A percentile compares a stretch with the other conserved stretches of the same genome.
These are phyloP conservation scores for Colletotrichum eleusines DNA, from an alignment of 2,329 filamentous ascomycete genomes.

Conservation along the genomic window DNA sequence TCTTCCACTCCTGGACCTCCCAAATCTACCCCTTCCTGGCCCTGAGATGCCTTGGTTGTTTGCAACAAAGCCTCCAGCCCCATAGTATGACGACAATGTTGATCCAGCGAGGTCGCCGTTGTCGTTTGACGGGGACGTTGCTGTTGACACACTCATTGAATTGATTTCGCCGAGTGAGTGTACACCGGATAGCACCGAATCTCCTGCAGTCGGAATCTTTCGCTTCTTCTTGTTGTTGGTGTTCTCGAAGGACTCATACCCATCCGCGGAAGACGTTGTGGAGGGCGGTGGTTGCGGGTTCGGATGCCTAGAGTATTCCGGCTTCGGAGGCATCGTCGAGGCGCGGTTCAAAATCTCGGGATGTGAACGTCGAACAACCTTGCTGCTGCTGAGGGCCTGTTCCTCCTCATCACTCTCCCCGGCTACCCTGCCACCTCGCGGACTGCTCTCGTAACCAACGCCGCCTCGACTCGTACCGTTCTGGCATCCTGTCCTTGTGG, in stretches of 20 bases:
- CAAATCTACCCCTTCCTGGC: slow-evolving; percentile 85
- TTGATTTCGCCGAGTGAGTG: slow-evolving; percentile 53
- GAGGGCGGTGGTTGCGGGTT: slow-evolving; percentile 72
- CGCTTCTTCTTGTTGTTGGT: slow-evolving; percentile 99
- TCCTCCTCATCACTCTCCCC: slow-evolving; percentile 74
- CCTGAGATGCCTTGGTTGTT: slow-evolving; percentile 74
- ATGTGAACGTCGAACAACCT: slow-evolving; percentile 60
- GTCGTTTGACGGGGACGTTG: slow-evolving; percentile 51
- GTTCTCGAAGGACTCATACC: slow-evolving; percentile 97
- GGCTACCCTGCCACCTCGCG: slow-evolving; percentile 58
- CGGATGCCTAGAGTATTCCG: slow-evolving; percentile 58
- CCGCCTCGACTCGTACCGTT: slow-evolving; percentile 19
- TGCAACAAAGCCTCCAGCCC: slow-evolving; percentile 64
- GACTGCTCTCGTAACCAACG: slow-evolving; percentile 42
- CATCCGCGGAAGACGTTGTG: slow-evolving; percentile 79
- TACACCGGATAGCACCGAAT: slow-evolving; percentile 59
- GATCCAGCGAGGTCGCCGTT: slow-evolving; percentile 48
- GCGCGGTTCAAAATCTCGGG: slow-evolving; percentile 60
- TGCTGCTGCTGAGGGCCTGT: slow-evolving; percentile 50
- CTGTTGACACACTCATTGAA: slow-evolving; percentile 47
- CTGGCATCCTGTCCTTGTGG: slow-evolving; percentile 46
- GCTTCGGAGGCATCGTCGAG: slow-evolving; percentile 57
- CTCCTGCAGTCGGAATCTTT: slow-evolving; percentile 92
- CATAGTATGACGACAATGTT: slow-evolving; percentile 53
- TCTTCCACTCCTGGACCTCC: slow-evolving; percentile 72